Evolutionary conservation across 1,284 basidiomycete genomes (phyloP).

Genomic region (Hortiboletus rubellus): DNA sequence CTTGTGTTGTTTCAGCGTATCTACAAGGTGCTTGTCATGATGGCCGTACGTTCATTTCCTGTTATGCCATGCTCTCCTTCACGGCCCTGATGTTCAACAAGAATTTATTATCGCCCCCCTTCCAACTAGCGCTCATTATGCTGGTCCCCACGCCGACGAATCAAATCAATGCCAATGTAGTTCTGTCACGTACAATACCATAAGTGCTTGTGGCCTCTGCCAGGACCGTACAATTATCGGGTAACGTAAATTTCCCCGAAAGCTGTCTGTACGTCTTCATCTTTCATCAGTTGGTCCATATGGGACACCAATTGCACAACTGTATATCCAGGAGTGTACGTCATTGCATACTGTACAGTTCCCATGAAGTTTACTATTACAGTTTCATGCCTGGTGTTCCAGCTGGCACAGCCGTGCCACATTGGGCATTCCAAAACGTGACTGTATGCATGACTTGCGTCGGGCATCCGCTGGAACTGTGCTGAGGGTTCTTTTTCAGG

Average conservation of each 20-base stretch:
- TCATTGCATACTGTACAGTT: background rate
- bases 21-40: conserved; percentile 31
- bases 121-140: conserved; percentile 16
- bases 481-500: conserved; percentile 15
- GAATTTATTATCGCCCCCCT: conserved; percentile 26
- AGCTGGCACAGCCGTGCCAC: conserved; percentile 29
- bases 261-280: background rate
- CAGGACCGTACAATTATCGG: conserved; percentile 26
- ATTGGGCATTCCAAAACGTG: conserved; percentile 36
- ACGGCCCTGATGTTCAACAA: conserved; percentile 15
- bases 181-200: conserved; percentile 32
- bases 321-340: conserved; percentile 22
- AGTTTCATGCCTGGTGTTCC: conserved; percentile 28
- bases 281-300: conserved; percentile 28
- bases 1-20: conserved; percentile 38
- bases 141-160: conserved; percentile 19
- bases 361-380: conserved; percentile 5
- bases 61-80: background rate
- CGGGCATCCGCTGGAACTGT: background rate
- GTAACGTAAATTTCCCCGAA: conserved; percentile 9
- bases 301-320: conserved; percentile 31
- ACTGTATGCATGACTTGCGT: conserved; percentile 18
- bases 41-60: conserved; percentile 27
- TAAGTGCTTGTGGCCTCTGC: conserved; percentile 38
- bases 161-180: conserved; percentile 35